phyloP scores from a whole-genome alignment of 495 filamentous ascomycete species.

The Arthonia radiata region DNA sequence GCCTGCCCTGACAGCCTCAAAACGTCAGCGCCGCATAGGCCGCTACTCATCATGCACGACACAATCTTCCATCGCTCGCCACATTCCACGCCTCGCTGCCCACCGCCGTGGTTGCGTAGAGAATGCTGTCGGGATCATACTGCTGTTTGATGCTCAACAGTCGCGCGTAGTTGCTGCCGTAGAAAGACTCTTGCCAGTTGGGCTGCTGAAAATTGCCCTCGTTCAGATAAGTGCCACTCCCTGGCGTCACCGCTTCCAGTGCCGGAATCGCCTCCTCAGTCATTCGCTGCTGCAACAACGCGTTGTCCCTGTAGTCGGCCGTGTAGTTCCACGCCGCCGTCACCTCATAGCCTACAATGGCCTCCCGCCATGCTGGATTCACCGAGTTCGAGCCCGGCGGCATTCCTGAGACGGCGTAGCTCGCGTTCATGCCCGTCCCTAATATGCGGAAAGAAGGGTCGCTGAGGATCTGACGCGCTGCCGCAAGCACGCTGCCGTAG shows the following conservation, averaged over 20 bases:
- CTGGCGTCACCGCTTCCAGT: conserved; percentile 5
- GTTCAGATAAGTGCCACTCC: conserved; percentile 9
- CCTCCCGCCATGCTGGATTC: conserved; percentile 8
- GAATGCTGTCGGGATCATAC: conserved; percentile 29
- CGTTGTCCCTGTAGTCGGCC: not conserved
- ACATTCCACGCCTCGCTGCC: conserved; percentile 32
- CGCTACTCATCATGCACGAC: too few species aligned
- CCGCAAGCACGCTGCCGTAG: conserved; percentile 9
- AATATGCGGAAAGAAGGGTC: conserved; percentile 11
- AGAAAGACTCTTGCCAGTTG: conserved; percentile 36
- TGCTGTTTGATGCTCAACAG: conserved; percentile 25
- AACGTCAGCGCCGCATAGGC: too few species aligned
- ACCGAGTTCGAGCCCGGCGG: too few species aligned
- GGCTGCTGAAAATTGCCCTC: conserved; percentile 35
- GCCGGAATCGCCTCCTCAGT: conserved; percentile 5
- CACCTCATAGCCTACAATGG: conserved; percentile 4
- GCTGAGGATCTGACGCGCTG: conserved; percentile 13
- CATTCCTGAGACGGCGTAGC: too few species aligned
- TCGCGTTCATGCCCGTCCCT: conserved; percentile 5
- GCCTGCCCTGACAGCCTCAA: too few species aligned
- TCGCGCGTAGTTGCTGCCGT: conserved; percentile 26
- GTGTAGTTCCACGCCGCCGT: conserved; percentile 4
- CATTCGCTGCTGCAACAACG: conserved; percentile 5
- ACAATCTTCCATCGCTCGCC: conserved; percentile 14
- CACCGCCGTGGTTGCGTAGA: conserved; percentile 34